A percentile compares a stretch with the other conserved stretches of the same genome.
phyloP scores from a whole-genome alignment of 306 rosid species.

The Purshia tridentata region DNA sequence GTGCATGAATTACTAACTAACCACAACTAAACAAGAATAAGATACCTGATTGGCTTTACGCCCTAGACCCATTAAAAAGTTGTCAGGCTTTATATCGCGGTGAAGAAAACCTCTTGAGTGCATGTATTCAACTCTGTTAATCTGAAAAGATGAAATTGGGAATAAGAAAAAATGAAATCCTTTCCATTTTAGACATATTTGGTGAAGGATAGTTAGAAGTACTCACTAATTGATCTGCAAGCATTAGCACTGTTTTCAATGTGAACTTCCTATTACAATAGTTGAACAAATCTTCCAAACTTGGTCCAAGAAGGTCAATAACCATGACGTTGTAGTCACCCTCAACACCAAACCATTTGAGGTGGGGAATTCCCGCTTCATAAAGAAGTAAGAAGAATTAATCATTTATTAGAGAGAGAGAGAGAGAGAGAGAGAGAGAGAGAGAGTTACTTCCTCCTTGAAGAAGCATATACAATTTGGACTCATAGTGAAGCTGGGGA shows the following conservation, averaged over 20 bases:
- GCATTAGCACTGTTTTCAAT: slow-evolving; percentile 93
- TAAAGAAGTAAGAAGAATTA: slow-evolving; percentile 30
- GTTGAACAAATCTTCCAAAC: slow-evolving; percentile 96
- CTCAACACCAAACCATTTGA: slow-evolving; percentile 98
- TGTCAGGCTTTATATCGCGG: slow-evolving; percentile 98
- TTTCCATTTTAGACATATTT: slow-evolving; percentile 18
- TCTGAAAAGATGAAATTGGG: slow-evolving; percentile 49
- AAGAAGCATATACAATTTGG: slow-evolving; percentile 95
- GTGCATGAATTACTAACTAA: background rate
- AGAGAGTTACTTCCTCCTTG: slow-evolving; percentile 96
- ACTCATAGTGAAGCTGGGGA: slow-evolving; percentile 99
- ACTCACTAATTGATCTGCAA: slow-evolving; percentile 98
- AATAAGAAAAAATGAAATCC: slow-evolving; percentile 11
- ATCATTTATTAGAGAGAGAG: slow-evolving; percentile 21
- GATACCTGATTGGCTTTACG: slow-evolving; percentile 96
- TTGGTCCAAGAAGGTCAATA: slow-evolving; percentile 99
- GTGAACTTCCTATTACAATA: slow-evolving; percentile 89
- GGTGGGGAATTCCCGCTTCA: slow-evolving; percentile 97
- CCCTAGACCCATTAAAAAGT: slow-evolving; percentile 96
- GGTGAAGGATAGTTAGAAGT: slow-evolving; percentile 14
- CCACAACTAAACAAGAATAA: slow-evolving; percentile 10
- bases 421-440: slow-evolving; percentile 8
- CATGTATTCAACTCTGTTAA: slow-evolving; percentile 98
- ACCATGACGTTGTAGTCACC: slow-evolving; percentile 95
- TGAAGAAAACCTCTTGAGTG: slow-evolving; percentile 99